Evolutionary conservation across 192 early-diverging fungal species (phyloP).

Genomic region (Coemansia sp.): DNA sequence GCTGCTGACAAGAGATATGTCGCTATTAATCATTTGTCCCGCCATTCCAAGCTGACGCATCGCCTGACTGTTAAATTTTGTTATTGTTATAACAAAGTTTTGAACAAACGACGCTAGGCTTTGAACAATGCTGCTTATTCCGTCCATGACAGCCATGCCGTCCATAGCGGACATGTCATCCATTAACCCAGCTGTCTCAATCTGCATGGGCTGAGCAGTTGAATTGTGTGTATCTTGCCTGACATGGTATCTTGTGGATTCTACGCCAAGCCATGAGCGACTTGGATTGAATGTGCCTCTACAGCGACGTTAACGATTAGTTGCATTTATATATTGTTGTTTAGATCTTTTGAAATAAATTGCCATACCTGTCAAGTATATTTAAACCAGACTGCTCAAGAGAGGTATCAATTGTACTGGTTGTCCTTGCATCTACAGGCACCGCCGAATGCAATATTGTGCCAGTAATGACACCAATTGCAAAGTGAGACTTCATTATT

Average conservation of each 20-base stretch:
- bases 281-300: not conserved
- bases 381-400: conserved; percentile 7
- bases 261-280: conserved; percentile 1
- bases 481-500: not conserved
- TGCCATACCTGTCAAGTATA: conserved; percentile 4
- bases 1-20: conserved; percentile 4
- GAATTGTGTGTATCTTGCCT: not conserved
- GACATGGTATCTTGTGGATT: not conserved
- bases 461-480: not conserved
- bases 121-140: conserved; percentile 9
- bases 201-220: not conserved
- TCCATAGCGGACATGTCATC: not conserved
- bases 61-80: conserved; percentile 12
- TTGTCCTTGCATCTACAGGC: not conserved
- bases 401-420: conserved; percentile 2
- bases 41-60: not conserved
- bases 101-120: conserved; percentile 5
- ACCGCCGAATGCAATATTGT: not conserved
- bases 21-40: conserved; percentile 3
- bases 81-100: conserved; percentile 3
- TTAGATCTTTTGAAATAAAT: not conserved
- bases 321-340: not conserved
- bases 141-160: not conserved
- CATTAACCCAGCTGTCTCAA: not conserved
- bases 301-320: not conserved